These are phyloP conservation scores for Helianthus tuberosus DNA, from an alignment of 129 eudicot genomes.

Conservation along the genomic window DNA sequence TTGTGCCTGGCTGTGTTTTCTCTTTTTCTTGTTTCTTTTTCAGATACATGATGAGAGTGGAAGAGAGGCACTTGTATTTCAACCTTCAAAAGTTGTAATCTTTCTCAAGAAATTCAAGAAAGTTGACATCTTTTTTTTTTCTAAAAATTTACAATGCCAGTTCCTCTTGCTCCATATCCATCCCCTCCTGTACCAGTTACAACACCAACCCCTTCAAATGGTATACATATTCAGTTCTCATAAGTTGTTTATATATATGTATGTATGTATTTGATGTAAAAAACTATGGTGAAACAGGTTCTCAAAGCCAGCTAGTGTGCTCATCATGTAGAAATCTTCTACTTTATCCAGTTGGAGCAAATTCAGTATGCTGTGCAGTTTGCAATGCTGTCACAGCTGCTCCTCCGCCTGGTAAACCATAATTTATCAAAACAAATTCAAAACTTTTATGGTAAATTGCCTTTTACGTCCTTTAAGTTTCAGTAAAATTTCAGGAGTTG, in stretches of 20 bases:
- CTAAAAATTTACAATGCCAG: conserved; percentile 62
- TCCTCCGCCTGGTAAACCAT: conserved; percentile 72
- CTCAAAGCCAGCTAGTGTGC: conserved; percentile 78
- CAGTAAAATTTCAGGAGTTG: too few species aligned
- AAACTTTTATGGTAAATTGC: too few species aligned
- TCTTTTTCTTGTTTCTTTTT: conserved; percentile 13
- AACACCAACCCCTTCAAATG: conserved; percentile 70
- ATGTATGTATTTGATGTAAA: neutral
- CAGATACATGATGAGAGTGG: conserved; percentile 43
- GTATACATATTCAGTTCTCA: conserved; percentile 32
- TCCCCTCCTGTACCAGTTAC: conserved; percentile 63
- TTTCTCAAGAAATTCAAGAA: conserved; percentile 33
- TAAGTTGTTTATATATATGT: neutral
- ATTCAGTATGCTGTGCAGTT: conserved; percentile 78
- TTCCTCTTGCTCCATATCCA: conserved; percentile 91
- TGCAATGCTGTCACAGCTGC: conserved; percentile 82
- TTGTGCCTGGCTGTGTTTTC: neutral
- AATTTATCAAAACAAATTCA: neutral
- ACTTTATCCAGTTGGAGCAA: conserved; percentile 73
- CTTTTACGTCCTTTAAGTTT: too few species aligned
- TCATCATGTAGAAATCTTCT: conserved; percentile 76
- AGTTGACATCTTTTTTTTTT: conserved; percentile 4
- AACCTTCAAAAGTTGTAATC: conserved; percentile 38
- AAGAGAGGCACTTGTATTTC: conserved; percentile 20
- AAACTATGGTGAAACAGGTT: conserved; percentile 44